Evolutionary conservation across 108 stramenopile genomes (phyloP).

Genomic region (Nannochloropsis salina): DNA sequence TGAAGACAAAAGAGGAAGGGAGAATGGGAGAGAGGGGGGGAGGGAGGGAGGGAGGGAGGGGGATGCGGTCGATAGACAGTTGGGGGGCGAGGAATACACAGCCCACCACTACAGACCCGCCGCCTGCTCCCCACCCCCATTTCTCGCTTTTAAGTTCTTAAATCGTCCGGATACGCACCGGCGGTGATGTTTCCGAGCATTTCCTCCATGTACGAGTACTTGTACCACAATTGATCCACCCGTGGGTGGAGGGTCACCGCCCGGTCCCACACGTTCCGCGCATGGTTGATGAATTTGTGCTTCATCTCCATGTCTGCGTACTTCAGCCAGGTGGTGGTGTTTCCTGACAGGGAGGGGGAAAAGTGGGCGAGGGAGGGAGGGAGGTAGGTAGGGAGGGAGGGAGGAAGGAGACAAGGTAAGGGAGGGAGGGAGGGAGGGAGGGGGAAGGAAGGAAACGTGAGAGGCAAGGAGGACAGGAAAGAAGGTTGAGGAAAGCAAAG

Average conservation of each 20-base stretch:
- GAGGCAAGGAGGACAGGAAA: background rate
- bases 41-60: background rate
- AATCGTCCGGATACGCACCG: conserved; percentile 25
- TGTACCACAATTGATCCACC: conserved; percentile 96
- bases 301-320: conserved; percentile 98
- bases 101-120: too few species aligned
- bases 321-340: conserved; percentile 80
- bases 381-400: background rate
- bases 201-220: conserved; percentile 96
- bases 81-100: background rate
- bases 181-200: conserved; percentile 86
- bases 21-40: too few species aligned
- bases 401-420: background rate
- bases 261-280: conserved; percentile 89
- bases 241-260: conserved; percentile 86
- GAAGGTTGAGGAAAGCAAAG: background rate
- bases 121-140: too few species aligned
- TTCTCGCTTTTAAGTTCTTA: too few species aligned
- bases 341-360: conserved; percentile 22
- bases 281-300: conserved; percentile 95
- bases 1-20: background rate
- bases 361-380: background rate
- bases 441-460: background rate
- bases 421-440: background rate
- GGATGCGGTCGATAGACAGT: background rate